Percentiles rank a stretch among this genome's conserved stretches.
phyloP scores from a whole-genome alignment of 768 basidiomycete genomes.

The Amylocystis lapponica region DNA sequence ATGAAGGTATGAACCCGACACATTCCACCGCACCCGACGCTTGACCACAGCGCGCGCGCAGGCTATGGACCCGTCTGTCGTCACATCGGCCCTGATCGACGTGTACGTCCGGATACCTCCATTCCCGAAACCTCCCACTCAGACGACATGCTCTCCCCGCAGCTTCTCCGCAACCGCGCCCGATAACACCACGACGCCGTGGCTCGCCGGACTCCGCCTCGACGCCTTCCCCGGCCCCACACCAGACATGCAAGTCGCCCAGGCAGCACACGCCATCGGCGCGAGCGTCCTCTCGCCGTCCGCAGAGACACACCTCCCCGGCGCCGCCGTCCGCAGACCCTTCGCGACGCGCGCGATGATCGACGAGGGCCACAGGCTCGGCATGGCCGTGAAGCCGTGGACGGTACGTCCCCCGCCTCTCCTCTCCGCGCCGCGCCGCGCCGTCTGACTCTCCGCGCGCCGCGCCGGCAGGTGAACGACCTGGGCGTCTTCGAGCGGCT shows the following conservation, averaged over 20 bases:
- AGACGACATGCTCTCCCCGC: background rate
- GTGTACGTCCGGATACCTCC: constrained; percentile 37
- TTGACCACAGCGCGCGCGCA: constrained; percentile 5
- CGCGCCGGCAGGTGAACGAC: constrained; percentile 59
- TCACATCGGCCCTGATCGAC: constrained; percentile 61
- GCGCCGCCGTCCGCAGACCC: constrained; percentile 37
- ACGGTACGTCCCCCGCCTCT: constrained; percentile 47
- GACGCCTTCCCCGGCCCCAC: constrained; percentile 59
- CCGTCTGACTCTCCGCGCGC: too few species aligned
- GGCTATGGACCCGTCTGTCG: constrained; percentile 50
- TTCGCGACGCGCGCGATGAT: constrained; percentile 72
- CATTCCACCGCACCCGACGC: too few species aligned
- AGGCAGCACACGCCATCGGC: constrained; percentile 59
- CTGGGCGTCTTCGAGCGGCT: constrained; percentile 59
- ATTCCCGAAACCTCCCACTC: background rate
- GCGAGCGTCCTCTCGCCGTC: constrained; percentile 64
- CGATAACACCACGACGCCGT: constrained; percentile 47
- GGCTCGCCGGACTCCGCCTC: constrained; percentile 65
- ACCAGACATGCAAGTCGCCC: constrained; percentile 51
- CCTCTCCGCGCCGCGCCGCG: too few species aligned
- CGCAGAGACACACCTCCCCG: constrained; percentile 35
- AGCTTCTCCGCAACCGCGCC: constrained; percentile 37
- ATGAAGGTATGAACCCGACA: constrained; percentile 54
- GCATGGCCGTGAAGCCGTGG: constrained; percentile 65
- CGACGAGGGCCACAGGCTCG: constrained; percentile 54